phyloP scores from a whole-genome alignment of 1,139 yeast genomes.

The Meyerozyma carpophila region DNA sequence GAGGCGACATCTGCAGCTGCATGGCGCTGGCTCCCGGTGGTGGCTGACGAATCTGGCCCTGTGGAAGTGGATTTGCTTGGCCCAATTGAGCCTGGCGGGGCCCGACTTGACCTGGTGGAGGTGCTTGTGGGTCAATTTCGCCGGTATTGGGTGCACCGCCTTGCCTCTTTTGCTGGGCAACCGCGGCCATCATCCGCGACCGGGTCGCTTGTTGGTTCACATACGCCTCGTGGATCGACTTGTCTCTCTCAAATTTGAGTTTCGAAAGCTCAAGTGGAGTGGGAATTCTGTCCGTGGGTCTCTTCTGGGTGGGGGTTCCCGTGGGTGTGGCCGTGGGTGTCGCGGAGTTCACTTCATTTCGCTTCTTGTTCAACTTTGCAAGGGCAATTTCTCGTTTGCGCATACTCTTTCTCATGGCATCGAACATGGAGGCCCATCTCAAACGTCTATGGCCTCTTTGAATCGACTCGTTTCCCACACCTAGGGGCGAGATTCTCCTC shows the following conservation, averaged over 20 bases:
- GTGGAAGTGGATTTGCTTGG: constrained; percentile 2
- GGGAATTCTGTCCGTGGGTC: constrained; percentile 43
- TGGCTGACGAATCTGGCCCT: constrained; percentile 1
- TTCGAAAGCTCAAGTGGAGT: constrained; percentile 80
- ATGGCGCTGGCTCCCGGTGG: neutral
- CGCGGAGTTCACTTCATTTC: constrained; percentile 6
- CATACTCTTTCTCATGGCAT: constrained; percentile 87
- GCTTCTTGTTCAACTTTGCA: constrained; percentile 30
- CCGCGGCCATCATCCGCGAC: constrained; percentile 37
- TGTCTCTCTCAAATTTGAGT: constrained; percentile 80
- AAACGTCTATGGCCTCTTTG: constrained; percentile 88
- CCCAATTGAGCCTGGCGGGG: constrained; percentile 4
- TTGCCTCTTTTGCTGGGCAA: constrained; percentile 19
- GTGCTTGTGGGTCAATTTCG: constrained; percentile 4
- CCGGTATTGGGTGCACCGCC: constrained; percentile 6
- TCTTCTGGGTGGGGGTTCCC: constrained; percentile 9
- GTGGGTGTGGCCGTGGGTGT: constrained; percentile 2
- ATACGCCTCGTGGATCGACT: constrained; percentile 71
- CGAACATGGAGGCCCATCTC: constrained; percentile 96
- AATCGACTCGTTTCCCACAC: constrained; percentile 85
- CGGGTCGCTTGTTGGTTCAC: constrained; percentile 46
- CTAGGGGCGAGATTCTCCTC: constrained; percentile 83
- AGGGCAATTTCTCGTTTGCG: constrained; percentile 66
- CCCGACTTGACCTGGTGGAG: constrained; percentile 2
- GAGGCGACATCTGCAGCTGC: neutral